phyloP scores from a whole-genome alignment of 345 rosid species.

The Chamaenerion angustifolium region DNA sequence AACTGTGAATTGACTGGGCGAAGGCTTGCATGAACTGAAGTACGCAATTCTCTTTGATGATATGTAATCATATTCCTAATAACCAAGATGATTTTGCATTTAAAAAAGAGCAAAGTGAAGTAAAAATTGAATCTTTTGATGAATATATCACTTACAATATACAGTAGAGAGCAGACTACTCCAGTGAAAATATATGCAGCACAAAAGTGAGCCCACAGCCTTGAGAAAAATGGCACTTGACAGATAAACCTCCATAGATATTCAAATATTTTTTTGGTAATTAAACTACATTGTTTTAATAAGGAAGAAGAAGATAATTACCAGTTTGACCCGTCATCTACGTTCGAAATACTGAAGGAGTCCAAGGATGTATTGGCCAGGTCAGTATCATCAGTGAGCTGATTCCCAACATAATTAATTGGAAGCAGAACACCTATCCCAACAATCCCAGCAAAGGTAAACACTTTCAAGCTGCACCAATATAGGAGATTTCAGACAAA shows the following conservation, averaged over 20 bases:
- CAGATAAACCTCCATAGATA: neutral
- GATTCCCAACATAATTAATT: slow-evolving; percentile 63
- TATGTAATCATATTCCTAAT: slow-evolving; percentile 56
- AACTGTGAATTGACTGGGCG: slow-evolving; percentile 62
- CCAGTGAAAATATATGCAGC: slow-evolving; percentile 78
- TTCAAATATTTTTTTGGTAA: neutral
- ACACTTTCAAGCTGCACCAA: slow-evolving; percentile 52
- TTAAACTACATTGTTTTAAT: neutral
- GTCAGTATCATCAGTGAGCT: slow-evolving; percentile 41
- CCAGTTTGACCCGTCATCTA: slow-evolving; percentile 73
- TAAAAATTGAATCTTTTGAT: slow-evolving; percentile 3
- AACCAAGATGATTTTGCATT: slow-evolving; percentile 1
- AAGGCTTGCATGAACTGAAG: slow-evolving; percentile 64
- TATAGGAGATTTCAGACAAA: neutral
- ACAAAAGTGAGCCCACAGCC: slow-evolving; percentile 93
- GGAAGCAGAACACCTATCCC: slow-evolving; percentile 77
- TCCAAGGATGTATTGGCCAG: slow-evolving; percentile 60
- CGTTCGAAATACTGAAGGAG: slow-evolving; percentile 76
- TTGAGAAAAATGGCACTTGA: slow-evolving; percentile 16
- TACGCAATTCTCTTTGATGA: slow-evolving; percentile 45
- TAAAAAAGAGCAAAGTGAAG: slow-evolving; percentile 4
- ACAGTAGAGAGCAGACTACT: slow-evolving; percentile 80
- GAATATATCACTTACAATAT: slow-evolving; percentile 40
- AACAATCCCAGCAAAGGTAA: slow-evolving; percentile 44
- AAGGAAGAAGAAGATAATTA: slow-evolving; percentile 9